phyloP scores from a whole-genome alignment of 108 stramenopile species.

The Pseudonitzschia multiseries region DNA sequence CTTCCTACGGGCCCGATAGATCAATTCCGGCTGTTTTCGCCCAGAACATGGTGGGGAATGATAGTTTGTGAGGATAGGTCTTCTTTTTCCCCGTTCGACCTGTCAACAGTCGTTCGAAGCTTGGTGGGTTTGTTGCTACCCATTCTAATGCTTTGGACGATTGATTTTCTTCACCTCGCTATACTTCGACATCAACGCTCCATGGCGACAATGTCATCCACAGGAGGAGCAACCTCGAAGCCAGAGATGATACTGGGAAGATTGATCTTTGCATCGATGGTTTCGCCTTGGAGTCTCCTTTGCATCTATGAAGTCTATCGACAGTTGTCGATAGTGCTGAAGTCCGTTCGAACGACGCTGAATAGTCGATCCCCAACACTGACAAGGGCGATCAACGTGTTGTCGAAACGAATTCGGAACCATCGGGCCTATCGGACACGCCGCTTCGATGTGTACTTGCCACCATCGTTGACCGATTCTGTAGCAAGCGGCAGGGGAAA shows the following conservation, averaged over 20 bases:
- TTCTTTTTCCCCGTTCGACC: slow-evolving; percentile 6
- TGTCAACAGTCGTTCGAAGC: neutral
- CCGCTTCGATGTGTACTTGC: slow-evolving; percentile 40
- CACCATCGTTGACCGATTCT: slow-evolving; percentile 9
- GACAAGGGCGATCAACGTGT: neutral
- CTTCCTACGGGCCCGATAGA: neutral
- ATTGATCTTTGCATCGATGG: neutral
- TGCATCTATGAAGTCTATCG: neutral
- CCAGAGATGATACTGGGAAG: neutral
- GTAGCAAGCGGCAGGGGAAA: slow-evolving; percentile 2
- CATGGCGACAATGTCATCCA: neutral
- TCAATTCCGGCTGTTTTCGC: slow-evolving; percentile 11
- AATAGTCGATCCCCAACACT: slow-evolving; percentile 4
- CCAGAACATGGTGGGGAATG: slow-evolving; percentile 26
- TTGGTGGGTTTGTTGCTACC: slow-evolving; percentile 2
- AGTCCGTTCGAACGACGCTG: neutral
- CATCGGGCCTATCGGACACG: slow-evolving; percentile 31
- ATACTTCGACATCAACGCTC: neutral
- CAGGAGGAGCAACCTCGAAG: neutral
- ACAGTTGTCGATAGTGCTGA: neutral
- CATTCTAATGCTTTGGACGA: neutral
- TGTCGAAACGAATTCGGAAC: neutral
- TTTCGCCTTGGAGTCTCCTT: slow-evolving; percentile 22
- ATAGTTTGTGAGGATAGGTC: neutral
- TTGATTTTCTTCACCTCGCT: neutral